phyloP scores from a whole-genome alignment of 768 basidiomycete genomes.

The Lepiota brunneoincarnata region DNA sequence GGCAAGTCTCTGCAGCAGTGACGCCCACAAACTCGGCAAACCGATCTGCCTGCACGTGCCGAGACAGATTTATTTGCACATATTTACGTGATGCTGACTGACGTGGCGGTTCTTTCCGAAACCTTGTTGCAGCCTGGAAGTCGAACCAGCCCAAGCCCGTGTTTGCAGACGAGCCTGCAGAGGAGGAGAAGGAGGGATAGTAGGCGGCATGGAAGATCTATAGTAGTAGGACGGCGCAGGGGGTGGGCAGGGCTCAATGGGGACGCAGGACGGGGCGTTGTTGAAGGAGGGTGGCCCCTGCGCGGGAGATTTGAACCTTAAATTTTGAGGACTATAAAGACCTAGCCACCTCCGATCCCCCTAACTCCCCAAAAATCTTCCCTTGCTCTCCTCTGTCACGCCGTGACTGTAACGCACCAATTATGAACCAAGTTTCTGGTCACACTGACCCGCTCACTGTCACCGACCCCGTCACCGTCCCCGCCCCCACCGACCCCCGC shows the following conservation, averaged over 20 bases:
- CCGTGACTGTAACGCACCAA: slow-evolving; percentile 76
- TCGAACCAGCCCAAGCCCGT: slow-evolving; percentile 84
- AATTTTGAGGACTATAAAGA: slow-evolving; percentile 80
- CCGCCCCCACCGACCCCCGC: slow-evolving; percentile 38
- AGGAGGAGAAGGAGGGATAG: slow-evolving; percentile 52
- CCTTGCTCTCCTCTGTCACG: slow-evolving; percentile 55
- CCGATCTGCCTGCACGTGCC: slow-evolving; percentile 29
- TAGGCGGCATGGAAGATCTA: slow-evolving; percentile 21
- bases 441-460: slow-evolving; percentile 38
- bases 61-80: slow-evolving; percentile 33
- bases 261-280: slow-evolving; percentile 27
- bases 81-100: slow-evolving; percentile 51
- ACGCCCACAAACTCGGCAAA: slow-evolving; percentile 10
- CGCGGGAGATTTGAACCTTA: slow-evolving; percentile 85
- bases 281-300: slow-evolving; percentile 58
- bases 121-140: slow-evolving; percentile 73
- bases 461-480: slow-evolving; percentile 30
- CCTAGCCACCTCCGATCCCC: slow-evolving; percentile 65
- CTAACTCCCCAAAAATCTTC: slow-evolving; percentile 77
- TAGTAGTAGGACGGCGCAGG: slow-evolving; percentile 17
- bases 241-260: slow-evolving; percentile 16
- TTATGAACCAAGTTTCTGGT: slow-evolving; percentile 54
- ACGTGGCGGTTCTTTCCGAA: slow-evolving; percentile 63
- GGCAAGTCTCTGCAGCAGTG: slow-evolving; percentile 5
- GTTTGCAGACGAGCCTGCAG: slow-evolving; percentile 64